These are phyloP conservation scores for Cetraspora pellucida DNA, from an alignment of 192 early-diverging fungal genomes.

Conservation along the genomic window DNA sequence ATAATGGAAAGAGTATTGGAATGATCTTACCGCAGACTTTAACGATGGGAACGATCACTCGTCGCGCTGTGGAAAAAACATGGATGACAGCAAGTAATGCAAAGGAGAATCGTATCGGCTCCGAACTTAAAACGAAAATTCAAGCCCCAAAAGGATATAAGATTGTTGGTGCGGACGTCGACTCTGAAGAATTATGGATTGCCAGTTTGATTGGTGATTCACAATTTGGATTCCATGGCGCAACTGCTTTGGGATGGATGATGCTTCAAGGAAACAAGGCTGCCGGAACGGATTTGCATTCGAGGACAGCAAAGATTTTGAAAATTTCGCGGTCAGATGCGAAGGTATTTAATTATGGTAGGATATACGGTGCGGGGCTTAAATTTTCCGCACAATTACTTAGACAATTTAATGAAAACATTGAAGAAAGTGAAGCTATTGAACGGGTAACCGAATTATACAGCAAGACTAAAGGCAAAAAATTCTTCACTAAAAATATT, in stretches of 20 bases:
- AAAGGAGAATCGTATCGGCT: conserved; percentile 85
- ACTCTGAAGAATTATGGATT: conserved; percentile 97
- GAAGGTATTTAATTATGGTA: conserved; percentile 94
- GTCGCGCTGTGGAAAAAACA: conserved; percentile 87
- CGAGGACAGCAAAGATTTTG: conserved; percentile 85
- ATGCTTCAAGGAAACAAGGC: conserved; percentile 93
- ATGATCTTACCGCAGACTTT: conserved; percentile 90
- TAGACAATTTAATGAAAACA: conserved; percentile 74
- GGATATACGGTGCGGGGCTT: conserved; percentile 94
- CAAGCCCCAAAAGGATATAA: conserved; percentile 80
- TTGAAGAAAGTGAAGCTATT: conserved; percentile 64
- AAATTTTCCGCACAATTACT: conserved; percentile 81
- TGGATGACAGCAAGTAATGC: conserved; percentile 98
- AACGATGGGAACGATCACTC: conserved; percentile 95
- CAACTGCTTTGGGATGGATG: conserved; percentile 96
- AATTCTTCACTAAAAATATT: conserved; percentile 33
- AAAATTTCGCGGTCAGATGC: conserved; percentile 86
- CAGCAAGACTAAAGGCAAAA: conserved; percentile 79
- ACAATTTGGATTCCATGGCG: conserved; percentile 90
- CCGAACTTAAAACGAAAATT: conserved; percentile 89
- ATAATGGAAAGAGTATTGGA: conserved; percentile 48
- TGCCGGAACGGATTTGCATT: conserved; percentile 89
- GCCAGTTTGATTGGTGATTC: conserved; percentile 91
- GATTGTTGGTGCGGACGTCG: conserved; percentile 96
- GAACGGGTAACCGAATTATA: conserved; percentile 74